These are phyloP conservation scores for Helotiales sp. DNA, from an alignment of 2,329 filamentous ascomycete species.

Conservation along the genomic window DNA sequence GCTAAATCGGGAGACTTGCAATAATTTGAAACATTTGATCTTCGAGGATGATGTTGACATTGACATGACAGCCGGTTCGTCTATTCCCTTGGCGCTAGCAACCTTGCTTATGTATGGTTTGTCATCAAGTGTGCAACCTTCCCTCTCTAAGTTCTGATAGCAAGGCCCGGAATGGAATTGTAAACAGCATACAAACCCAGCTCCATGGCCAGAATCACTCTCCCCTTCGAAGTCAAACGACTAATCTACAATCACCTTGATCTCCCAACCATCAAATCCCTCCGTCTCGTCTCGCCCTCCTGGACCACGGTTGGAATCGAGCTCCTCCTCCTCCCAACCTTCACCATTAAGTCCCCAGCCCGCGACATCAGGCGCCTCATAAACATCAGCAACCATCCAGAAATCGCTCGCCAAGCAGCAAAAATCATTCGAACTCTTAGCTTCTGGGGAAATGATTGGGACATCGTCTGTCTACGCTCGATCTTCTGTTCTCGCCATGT, in stretches of 20 bases:
- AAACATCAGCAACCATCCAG: constrained; percentile 14
- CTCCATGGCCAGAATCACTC: constrained; percentile 13
- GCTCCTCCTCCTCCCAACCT: constrained; percentile 48
- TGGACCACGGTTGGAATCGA: constrained; percentile 26
- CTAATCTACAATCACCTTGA: constrained; percentile 24
- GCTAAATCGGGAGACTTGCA: background rate
- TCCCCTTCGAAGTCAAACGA: constrained; percentile 30
- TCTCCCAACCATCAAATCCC: constrained; percentile 20
- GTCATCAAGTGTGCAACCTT: background rate
- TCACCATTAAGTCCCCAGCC: constrained; percentile 53
- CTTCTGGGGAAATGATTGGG: constrained; percentile 27
- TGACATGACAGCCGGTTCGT: background rate
- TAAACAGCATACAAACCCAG: background rate
- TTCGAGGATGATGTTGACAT: background rate
- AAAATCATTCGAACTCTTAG: constrained; percentile 19
- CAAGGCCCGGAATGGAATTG: background rate
- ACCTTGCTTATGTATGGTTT: constrained; percentile 3
- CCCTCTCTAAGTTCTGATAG: background rate
- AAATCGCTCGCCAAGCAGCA: constrained; percentile 21
- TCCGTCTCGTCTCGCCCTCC: constrained; percentile 24
- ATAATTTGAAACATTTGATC: background rate
- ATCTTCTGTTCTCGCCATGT: constrained; percentile 28
- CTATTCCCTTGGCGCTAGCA: background rate
- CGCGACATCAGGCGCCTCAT: constrained; percentile 45
- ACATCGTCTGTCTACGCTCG: constrained; percentile 21